These are phyloP conservation scores for Blastobotrys ciferrii DNA, from an alignment of 1,139 yeast genomes.

Conservation along the genomic window DNA sequence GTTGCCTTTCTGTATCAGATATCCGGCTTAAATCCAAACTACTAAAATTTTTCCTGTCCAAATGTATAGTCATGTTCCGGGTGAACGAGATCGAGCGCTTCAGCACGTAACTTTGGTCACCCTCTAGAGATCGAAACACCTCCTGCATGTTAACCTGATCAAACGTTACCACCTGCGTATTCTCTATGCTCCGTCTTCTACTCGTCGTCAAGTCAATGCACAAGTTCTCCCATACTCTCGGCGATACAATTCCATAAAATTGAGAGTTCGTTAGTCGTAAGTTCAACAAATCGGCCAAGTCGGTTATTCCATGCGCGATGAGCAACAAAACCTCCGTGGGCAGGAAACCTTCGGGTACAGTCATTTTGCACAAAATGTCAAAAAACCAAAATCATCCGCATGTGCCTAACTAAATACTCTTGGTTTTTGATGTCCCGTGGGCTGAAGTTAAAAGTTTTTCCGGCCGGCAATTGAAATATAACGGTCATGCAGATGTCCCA, in stretches of 20 bases:
- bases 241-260: neutral
- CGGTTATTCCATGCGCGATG: neutral
- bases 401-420: neutral
- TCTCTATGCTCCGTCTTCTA: neutral
- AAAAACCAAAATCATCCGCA: too few species aligned
- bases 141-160: neutral
- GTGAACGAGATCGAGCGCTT: neutral
- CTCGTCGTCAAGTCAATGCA: constrained; percentile 1
- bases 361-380: too few species aligned
- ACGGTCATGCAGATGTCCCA: neutral
- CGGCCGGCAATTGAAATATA: neutral
- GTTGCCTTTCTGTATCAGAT: neutral
- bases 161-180: neutral
- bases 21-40: neutral
- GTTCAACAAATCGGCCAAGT: neutral
- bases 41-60: neutral
- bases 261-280: neutral
- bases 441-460: neutral
- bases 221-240: neutral
- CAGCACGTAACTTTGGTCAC: neutral
- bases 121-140: neutral
- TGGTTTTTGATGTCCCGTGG: neutral
- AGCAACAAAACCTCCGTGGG: neutral
- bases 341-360: neutral
- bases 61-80: neutral